A percentile compares a stretch with the other conserved stretches of the same genome.
Evolutionary conservation across 1,284 basidiomycete species (phyloP).

Genomic region (Thecaphora thlaspeos): DNA sequence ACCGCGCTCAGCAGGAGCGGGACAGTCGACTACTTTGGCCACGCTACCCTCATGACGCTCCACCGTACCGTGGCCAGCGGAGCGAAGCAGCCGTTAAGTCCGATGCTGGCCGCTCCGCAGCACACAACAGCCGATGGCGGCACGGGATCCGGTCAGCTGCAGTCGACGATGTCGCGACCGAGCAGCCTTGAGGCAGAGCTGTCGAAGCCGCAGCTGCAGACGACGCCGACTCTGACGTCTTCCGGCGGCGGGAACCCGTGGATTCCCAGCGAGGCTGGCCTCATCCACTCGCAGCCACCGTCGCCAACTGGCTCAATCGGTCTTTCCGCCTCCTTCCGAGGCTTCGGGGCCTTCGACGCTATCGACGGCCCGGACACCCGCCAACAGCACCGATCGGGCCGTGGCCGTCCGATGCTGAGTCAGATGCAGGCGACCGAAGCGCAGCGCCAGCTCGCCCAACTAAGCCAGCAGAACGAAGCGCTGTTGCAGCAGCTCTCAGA

Average conservation of each 20-base stretch:
- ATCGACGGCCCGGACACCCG: slow-evolving; percentile 1
- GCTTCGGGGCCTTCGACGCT: not conserved
- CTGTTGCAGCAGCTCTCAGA: slow-evolving; percentile 44
- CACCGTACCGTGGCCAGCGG: too few species aligned
- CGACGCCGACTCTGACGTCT: too few species aligned
- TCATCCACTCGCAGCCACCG: slow-evolving; percentile 23
- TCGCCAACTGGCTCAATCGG: slow-evolving; percentile 27
- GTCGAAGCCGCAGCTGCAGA: too few species aligned
- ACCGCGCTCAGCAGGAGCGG: too few species aligned
- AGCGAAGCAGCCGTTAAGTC: too few species aligned
- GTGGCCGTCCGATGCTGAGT: slow-evolving; percentile 12
- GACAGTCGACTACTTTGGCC: too few species aligned
- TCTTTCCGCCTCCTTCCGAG: slow-evolving; percentile 9
- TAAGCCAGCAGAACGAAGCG: slow-evolving; percentile 44
- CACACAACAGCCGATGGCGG: too few species aligned
- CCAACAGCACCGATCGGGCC: slow-evolving; percentile 13
- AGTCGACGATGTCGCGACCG: too few species aligned
- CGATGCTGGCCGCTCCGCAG: too few species aligned
- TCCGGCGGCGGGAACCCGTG: slow-evolving; percentile 1
- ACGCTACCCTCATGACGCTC: too few species aligned
- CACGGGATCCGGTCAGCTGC: too few species aligned
- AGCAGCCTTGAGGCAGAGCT: too few species aligned
- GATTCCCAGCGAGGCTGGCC: slow-evolving; percentile 23
- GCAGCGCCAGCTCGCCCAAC: slow-evolving; percentile 38
- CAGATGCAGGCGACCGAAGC: slow-evolving; percentile 29